Base-by-base conservation (phyloP, 805 yeast species). In the Wickerhamiella qilinensis region DNA sequence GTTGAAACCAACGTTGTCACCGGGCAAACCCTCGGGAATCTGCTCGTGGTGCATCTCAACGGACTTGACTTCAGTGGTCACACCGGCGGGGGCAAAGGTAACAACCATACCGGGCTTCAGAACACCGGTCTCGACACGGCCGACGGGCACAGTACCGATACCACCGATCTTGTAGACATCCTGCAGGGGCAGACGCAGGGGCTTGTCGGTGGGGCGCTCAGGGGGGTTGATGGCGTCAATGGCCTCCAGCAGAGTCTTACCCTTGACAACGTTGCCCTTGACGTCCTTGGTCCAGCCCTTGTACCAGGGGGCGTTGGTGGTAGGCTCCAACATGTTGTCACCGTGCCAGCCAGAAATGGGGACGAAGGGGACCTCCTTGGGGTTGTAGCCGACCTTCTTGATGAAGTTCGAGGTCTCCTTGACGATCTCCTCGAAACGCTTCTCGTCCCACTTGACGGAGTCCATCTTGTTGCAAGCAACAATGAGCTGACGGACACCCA, bases 341-440 rank as follows among this genome's bases (percentile, higher is more conserved):
- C 93, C 93, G 69, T 77, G 75, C 78, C 88, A 77, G 59, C 93
- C 93, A 57, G 91, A 80, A 64, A 78, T 76, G 64, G 93, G 93
- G 58, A 82, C 86, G 75, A 81, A 82, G 56, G 82, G 73, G 68
- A 91, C 80, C 73, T 91, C 98, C 82, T 91, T 91, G 85, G 98
- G 91, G 69, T 91, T 95, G 57, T 94, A 65, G 64, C 93, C 97
- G 66, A 97, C 99, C 80, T 91, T 91, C 86, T 88, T 91, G 68
- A 91, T 91, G 73, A 91, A 80, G 73, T 71, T 85, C 88, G 93
- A 91, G 63, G 91, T 78, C 71, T 91, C 99, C 78, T 91, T 97
- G 75, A 97, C 98, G 64, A 91, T 81, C 75, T 91, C 99, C 54
- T 75, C 74, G 70, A 67, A 82, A 69, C 93, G 77, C 55, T 68